phyloP scores from a whole-genome alignment of 257 asterid genomes.

The Ehretia macrophylla region DNA sequence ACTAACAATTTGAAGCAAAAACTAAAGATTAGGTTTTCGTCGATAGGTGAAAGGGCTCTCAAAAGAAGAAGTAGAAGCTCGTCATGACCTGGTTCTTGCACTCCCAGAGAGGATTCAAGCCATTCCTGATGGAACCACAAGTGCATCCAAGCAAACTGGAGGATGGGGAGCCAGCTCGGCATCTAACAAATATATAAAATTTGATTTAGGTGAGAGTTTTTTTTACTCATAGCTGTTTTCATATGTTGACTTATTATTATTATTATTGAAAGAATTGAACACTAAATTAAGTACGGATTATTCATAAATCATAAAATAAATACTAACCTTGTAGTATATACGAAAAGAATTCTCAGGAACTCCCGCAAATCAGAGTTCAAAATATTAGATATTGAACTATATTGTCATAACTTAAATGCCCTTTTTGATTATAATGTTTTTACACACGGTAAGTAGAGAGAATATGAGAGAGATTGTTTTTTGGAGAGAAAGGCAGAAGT shows the following conservation, averaged over 20 bases:
- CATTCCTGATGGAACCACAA: slow-evolving; percentile 54
- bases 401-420: too few relatives aligned
- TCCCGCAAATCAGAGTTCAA: too few relatives aligned
- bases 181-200: slow-evolving; percentile 51
- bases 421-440: too few relatives aligned
- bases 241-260: background rate
- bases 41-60: slow-evolving; percentile 75
- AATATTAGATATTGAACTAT: too few relatives aligned
- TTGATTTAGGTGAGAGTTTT: slow-evolving; percentile 51
- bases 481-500: too few relatives aligned
- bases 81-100: slow-evolving; percentile 62
- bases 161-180: slow-evolving; percentile 56
- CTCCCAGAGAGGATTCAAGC: slow-evolving; percentile 66
- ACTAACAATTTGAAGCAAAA: background rate
- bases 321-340: too few relatives aligned
- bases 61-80: slow-evolving; percentile 58
- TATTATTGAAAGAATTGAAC: background rate
- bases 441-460: too few relatives aligned
- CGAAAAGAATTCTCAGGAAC: too few relatives aligned
- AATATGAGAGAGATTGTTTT: too few relatives aligned
- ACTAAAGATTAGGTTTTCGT: slow-evolving; percentile 4
- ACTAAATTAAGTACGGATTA: too few relatives aligned
- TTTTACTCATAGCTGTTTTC: too few relatives aligned
- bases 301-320: too few relatives aligned
- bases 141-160: slow-evolving; percentile 29